Conservation (phyloP, 305 asterid genomes). For the Solanum hybrid region DNA sequence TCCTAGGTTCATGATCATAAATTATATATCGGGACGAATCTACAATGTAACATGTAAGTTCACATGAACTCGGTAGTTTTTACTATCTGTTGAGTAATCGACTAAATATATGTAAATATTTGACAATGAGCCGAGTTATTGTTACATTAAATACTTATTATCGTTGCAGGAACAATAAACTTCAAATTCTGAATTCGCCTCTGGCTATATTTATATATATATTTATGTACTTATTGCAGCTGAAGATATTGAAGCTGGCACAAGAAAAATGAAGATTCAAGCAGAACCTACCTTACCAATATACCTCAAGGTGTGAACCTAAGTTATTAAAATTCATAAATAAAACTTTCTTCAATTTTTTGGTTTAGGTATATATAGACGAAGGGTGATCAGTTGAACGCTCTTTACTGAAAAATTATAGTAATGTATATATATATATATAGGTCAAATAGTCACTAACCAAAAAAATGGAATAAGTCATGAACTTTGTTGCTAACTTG, state of each 20-base stretch:
- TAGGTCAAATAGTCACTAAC: not conserved
- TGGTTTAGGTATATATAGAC: not conserved
- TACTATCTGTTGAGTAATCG: not conserved
- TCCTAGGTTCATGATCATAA: not conserved
- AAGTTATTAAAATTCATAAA: not conserved
- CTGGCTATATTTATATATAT: not conserved
- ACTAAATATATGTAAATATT: not conserved
- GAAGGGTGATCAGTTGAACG: not conserved
- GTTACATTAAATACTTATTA: not conserved
- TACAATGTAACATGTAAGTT: not conserved
- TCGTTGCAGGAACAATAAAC: not conserved
- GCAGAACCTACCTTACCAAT: slow-evolving; percentile 86
- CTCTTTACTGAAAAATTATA: not conserved
- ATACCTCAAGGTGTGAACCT: slow-evolving; percentile 80
- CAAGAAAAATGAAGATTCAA: slow-evolving; percentile 52
- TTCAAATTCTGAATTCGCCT: not conserved
- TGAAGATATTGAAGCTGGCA: slow-evolving; percentile 85
- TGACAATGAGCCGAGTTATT: not conserved
- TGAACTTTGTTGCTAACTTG: not conserved
- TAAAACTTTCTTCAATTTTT: not conserved
- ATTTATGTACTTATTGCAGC: slow-evolving; percentile 35
- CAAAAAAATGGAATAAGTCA: not conserved
- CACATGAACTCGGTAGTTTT: not conserved
- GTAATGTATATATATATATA: not conserved
- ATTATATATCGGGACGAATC: not conserved